phyloP scores from a whole-genome alignment of 2,329 filamentous ascomycete genomes.

The Beauveria bassiana region DNA sequence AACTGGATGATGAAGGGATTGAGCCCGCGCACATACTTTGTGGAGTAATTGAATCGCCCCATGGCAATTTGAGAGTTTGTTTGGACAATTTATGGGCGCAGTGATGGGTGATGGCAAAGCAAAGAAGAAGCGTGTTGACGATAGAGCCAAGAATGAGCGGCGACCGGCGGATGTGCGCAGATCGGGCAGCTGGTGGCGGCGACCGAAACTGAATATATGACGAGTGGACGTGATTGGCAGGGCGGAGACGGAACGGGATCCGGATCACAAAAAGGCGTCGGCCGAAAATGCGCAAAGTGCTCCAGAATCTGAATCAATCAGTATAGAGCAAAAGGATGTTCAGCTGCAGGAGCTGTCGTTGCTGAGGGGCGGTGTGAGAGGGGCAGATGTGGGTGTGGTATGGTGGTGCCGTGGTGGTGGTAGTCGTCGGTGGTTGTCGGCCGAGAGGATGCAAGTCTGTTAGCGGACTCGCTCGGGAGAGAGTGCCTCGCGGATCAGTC shows the following conservation, averaged over 20 bases:
- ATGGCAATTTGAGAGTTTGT: not conserved
- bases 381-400: not conserved
- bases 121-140: not conserved
- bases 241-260: not conserved
- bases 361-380: constrained; percentile 9
- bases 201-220: constrained; percentile 4
- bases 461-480: not conserved
- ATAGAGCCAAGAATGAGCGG: not conserved
- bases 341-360: not conserved
- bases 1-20: too few species aligned
- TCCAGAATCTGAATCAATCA: constrained; percentile 4
- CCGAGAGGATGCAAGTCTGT: not conserved
- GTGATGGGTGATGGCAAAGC: not conserved
- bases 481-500: not conserved
- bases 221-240: not conserved
- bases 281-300: not conserved
- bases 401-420: not conserved
- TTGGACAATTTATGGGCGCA: not conserved
- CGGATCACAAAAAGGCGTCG: not conserved
- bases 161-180: not conserved
- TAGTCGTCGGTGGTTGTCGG: not conserved
- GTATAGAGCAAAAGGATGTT: not conserved
- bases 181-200: constrained; percentile 4
- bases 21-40: constrained; percentile 1
- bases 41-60: constrained; percentile 10